Evolutionary conservation across 78 protist species (phyloP), one percentile per base, ranked within the genome.

Genomic region (Dictyostelium capitatum): DNA sequence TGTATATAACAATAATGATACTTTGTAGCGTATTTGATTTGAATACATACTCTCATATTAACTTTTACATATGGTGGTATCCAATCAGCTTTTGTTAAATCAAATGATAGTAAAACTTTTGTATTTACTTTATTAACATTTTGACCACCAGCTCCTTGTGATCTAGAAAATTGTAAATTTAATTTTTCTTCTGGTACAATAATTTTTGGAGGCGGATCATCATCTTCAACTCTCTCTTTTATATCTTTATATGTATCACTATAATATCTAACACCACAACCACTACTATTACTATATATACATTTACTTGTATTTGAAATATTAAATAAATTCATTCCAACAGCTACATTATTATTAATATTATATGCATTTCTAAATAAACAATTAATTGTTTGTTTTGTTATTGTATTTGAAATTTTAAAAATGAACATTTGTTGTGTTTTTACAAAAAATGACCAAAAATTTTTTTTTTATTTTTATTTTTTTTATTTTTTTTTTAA

Each of bases 81-180:
- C 95, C 95, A 91, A 72, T 84, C 85, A 3, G 95, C 84, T 14
- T 41, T 50, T 20, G 51, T 46, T 25, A 91, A 28, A 28, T 82
- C 30, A 51, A 91, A 83, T 69, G 92, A 67, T 10, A 82, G 43
- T 50, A 83, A 91, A 28, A 41, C 91, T 59, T 91, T 91, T 57
- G 95, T 87, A 23, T 91, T 75, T 12, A 91, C 95, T 59, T 91
- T 91, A 78, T 91, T 83, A 14, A 91, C 95, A 80, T 91, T 91
- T 73, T 91, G 95, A n/a, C 95, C 95, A 5, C 95, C 95, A 1
- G 95, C 62, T 6, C 95, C 95, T 47, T 80, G 43, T 28, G 95
- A 91, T 46, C 91, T 83, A 1, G 84, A 37, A 82, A 84, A 83
- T 72, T 37, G 47, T 12, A 82, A 10, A 23, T 23, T 82, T 43